Evolutionary conservation across 2,329 filamentous ascomycete genomes (phyloP), one percentile per base, ranked within the genome.

Genomic region (Stachybotrys echinatus): DNA sequence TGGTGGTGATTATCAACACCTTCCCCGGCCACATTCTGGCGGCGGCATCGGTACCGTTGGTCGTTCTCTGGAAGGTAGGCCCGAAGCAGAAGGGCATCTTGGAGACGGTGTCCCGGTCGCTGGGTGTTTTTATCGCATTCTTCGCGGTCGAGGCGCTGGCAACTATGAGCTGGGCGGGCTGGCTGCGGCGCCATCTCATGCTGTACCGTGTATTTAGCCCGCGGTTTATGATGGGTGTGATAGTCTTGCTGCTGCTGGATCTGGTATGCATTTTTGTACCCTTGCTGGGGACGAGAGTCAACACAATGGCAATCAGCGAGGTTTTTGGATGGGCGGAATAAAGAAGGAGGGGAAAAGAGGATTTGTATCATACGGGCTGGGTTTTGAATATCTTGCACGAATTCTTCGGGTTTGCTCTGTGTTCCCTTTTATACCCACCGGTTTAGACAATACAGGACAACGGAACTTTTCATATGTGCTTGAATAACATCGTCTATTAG

Each of bases 121-220:
- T 91, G 48, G 86, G 81, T 17, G 87, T 85, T 22, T 91, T 96
- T 62, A 70, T 92, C 6, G 74, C 87, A 1, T 95, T 92, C 64
- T 94, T 91, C 63, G 89, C 89, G 5, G 86, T 88, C 8, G 81
- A 96, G 63, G 87, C 87, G 23, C 70, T 96, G 20, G 89, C 90
- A 0, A 96, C 92, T 5, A 95, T 94, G 59, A 83, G 88, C 66
- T 96, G 92, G 87, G 89, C 92, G 0, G 92, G 89, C 1, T 85
- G 90, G 72, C 71, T 99, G 61, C 79, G 94, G 48, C 79, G 94
- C 47, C 94, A 99, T 73, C 77, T 99, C 55, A 99, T 99, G 94
- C 79, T 99, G 23, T 99, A 94, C 71, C 81, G 94, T 40, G 90
- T 99, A 42, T 99, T 99, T 63, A 86, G 81, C 70, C 94, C 94